These are phyloP conservation scores for Tritrichomonas musculus DNA, from an alignment of 208 protist genomes.

Conservation along the genomic window DNA sequence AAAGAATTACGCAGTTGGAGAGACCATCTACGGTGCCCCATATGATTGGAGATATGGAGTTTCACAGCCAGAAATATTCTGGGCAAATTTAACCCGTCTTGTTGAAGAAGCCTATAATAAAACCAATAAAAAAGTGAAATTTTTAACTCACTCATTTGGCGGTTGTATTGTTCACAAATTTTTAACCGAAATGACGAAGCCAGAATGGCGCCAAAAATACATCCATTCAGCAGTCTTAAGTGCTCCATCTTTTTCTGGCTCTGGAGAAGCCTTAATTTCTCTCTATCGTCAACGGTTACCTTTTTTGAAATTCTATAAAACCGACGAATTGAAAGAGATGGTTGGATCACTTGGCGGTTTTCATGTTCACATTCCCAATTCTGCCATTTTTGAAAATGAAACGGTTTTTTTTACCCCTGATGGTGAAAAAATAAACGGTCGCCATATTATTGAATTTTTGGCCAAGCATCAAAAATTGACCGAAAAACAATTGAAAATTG, in stretches of 20 bases:
- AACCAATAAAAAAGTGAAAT: background rate
- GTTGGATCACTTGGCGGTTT: background rate
- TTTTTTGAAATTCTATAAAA: background rate
- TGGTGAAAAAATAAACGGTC: background rate
- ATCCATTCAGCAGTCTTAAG: background rate
- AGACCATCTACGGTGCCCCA: background rate
- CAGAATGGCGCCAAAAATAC: background rate
- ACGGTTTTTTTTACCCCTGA: background rate
- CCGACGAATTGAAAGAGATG: background rate
- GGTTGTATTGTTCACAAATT: background rate
- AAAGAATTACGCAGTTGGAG: background rate
- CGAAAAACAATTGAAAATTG: background rate
- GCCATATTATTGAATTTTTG: background rate
- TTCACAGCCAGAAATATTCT: background rate
- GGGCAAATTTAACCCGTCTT: background rate
- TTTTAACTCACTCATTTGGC: background rate
- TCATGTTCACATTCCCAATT: background rate
- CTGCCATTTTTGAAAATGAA: background rate
- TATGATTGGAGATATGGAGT: constrained; percentile 19
- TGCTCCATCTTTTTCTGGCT: background rate
- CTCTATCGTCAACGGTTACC: background rate
- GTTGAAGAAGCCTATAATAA: background rate
- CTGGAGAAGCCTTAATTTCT: background rate
- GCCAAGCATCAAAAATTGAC: background rate
- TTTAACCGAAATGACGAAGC: background rate